A percentile compares a stretch with the other conserved stretches of the same genome.
Evolutionary conservation across 805 yeast species (phyloP).

Genomic region (Starmerella roubikii): DNA sequence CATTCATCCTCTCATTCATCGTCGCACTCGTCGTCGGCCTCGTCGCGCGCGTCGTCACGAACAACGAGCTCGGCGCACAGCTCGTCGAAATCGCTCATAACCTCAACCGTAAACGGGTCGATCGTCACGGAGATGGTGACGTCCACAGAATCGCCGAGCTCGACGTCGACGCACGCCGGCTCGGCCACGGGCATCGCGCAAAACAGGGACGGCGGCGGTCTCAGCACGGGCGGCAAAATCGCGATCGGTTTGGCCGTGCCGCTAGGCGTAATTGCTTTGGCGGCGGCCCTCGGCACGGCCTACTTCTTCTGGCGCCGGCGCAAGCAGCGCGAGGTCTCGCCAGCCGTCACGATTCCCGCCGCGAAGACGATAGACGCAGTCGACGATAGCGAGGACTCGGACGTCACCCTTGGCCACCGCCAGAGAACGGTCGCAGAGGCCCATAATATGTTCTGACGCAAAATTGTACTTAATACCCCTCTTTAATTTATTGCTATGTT

Average conservation of each 20-base stretch:
- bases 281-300: not conserved
- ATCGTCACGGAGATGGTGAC: conserved; percentile 5
- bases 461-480: not conserved
- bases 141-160: conserved; percentile 2
- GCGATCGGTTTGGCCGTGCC: conserved; percentile 17
- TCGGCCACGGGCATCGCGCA: not conserved
- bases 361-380: not conserved
- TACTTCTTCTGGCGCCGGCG: conserved; percentile 4
- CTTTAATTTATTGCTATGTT: no score
- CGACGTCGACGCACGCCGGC: not conserved
- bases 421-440: conserved; percentile 2
- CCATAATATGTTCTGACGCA: conserved; percentile 10
- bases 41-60: not conserved
- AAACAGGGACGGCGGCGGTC: not conserved
- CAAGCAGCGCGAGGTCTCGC: not conserved
- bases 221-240: conserved; percentile 13
- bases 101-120: conserved; percentile 7
- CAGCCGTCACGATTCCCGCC: not conserved
- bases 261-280: conserved; percentile 10
- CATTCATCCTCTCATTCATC: not conserved
- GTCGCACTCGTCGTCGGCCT: not conserved
- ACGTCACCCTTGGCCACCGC: no score
- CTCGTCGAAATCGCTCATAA: not conserved
- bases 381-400: no score
- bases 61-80: not conserved